Evolutionary conservation across 2,329 filamentous ascomycete genomes (phyloP).

Genomic region (Diaporthe citriasiana): DNA sequence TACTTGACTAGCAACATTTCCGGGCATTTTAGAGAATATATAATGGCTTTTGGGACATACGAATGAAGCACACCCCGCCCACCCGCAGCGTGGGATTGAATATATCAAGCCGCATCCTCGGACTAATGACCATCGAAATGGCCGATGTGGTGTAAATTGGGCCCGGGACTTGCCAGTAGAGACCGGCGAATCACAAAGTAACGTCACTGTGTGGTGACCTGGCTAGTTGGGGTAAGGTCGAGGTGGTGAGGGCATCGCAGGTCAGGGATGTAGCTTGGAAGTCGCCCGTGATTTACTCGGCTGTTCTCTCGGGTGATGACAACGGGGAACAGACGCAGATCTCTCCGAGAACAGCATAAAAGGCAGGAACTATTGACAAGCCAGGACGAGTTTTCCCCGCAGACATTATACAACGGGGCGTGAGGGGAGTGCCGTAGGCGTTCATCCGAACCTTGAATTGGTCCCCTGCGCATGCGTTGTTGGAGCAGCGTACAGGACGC

Average conservation of each 20-base stretch:
- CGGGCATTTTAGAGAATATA: not conserved
- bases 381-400: conserved; percentile 22
- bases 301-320: conserved; percentile 4
- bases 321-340: not conserved
- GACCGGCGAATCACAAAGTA: not conserved
- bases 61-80: not conserved
- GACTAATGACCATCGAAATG: conserved; percentile 8
- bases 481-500: not conserved
- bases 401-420: not conserved
- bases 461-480: conserved; percentile 5
- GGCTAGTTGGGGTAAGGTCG: conserved; percentile 9
- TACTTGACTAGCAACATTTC: not conserved
- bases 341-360: not conserved
- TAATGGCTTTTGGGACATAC: not conserved
- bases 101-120: conserved; percentile 7
- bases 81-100: conserved; percentile 10
- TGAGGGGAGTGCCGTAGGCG: not conserved
- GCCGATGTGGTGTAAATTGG: not conserved
- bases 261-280: conserved; percentile 23
- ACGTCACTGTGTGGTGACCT: not conserved
- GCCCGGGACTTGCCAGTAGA: not conserved
- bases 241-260: conserved; percentile 16
- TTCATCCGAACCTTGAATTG: conserved; percentile 16
- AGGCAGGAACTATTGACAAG: not conserved
- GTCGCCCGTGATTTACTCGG: conserved; percentile 15